Evolutionary conservation across 1,284 basidiomycete genomes (phyloP), one percentile per base, ranked within the genome.

Genomic region (Leccinum solheimii): DNA sequence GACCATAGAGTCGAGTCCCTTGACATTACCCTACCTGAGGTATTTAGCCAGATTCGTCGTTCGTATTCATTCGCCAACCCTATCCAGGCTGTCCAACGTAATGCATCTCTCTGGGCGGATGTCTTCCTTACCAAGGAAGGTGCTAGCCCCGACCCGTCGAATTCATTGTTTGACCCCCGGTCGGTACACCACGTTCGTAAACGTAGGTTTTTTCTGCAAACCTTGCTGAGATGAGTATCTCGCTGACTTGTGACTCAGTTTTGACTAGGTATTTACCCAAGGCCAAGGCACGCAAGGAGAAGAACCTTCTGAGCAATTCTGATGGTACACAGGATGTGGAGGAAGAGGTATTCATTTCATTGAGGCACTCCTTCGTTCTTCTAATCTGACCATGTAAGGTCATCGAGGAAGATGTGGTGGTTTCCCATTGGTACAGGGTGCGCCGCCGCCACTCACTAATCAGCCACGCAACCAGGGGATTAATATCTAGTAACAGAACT

Each of bases 61-160:
- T n/a, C 30, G 23, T 61, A 14, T 56, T 48, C 50, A 55, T 23
- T 56, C 19, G 56, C 60, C 60, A 32, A 64, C 30, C 36, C 36
- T 21, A 40, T 56, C 52, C 63, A 95, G 89, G 81, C 79, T 52
- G 95, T 97, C 5, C 80, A 90, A 68, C 80, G 83, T 62, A 97
- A 97, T 72, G 90, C 87, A 13, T 87, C 88, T 6, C 74, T 94
- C 56, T 97, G 90, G 88, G 91, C 92, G 9, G 94, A 98, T 68
- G 80, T 97, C 10, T 90, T 93, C 69, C 79, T 98, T 8, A 83
- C 89, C 3, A 88, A 85, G 68, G 83, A 89, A 60, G 84, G 83
- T 1, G 80, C 83, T 40, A 86, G 78, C 65, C 87, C 86, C 3
- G 82, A 94, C 69, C 91, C 91, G 3, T 73, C 78, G 11, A 79